Conservation (phyloP, 2,329 filamentous ascomycete genomes). For the Colletotrichum coccodes region DNA sequence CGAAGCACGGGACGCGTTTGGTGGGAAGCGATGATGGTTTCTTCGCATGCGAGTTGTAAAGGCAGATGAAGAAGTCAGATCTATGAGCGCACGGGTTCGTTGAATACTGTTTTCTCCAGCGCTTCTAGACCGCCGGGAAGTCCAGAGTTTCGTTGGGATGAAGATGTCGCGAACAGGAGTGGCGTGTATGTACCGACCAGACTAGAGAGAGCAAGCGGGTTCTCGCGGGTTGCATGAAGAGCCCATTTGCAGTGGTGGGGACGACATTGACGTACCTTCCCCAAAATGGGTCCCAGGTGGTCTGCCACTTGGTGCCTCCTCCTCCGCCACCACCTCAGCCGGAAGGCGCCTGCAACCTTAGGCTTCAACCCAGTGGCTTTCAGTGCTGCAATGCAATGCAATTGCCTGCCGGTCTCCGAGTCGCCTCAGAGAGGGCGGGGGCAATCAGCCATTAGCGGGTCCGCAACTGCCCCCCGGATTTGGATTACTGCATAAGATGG, state of each 20-base stretch:
- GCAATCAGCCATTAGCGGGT: not conserved
- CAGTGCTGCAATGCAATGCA: not conserved
- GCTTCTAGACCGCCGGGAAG: constrained; percentile 7
- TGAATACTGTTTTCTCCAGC: not conserved
- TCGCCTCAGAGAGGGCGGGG: not conserved
- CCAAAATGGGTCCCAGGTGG: not conserved
- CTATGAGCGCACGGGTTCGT: not conserved
- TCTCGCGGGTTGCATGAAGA: constrained; percentile 29
- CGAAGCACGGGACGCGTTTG: constrained; percentile 21
- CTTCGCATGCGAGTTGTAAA: constrained; percentile 16
- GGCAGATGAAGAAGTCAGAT: not conserved
- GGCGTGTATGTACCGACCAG: constrained; percentile 9
- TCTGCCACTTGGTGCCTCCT: not conserved
- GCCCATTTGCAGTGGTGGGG: constrained; percentile 25
- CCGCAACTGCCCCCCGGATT: not conserved
- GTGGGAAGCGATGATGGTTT: not conserved
- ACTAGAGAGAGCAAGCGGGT: constrained; percentile 6
- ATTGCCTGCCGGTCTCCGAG: not conserved
- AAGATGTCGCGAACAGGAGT: constrained; percentile 12
- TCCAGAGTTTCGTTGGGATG: constrained; percentile 9
- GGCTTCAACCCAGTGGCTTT: not conserved
- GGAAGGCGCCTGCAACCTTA: not conserved
- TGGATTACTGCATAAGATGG: not conserved
- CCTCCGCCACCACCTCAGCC: not conserved
- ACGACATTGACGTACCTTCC: constrained; percentile 15